phyloP scores from a whole-genome alignment of 2,329 filamentous ascomycete genomes.

The Hymenoscyphus fraxineus region DNA sequence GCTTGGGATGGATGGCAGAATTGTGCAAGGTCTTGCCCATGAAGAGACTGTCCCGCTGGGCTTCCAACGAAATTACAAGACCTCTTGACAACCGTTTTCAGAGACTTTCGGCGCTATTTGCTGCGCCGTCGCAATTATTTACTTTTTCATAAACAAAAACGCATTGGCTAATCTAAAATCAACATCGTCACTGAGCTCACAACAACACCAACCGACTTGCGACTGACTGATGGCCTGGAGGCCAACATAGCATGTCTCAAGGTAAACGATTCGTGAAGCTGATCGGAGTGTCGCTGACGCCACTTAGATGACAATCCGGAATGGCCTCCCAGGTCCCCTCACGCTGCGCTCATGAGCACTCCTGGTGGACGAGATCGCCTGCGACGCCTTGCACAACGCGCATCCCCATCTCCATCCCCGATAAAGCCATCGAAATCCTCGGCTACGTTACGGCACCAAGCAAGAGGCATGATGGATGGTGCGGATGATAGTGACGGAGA shows the following conservation, averaged over 20 bases:
- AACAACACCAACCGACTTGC: not conserved
- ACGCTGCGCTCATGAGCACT: constrained; percentile 61
- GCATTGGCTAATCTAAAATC: not conserved
- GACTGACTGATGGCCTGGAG: constrained; percentile 7
- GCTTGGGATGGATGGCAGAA: not conserved
- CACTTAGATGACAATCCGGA: constrained; percentile 41
- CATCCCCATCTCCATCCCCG: constrained; percentile 67
- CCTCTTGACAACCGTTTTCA: not conserved
- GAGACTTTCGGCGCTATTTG: not conserved
- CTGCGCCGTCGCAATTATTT: not conserved
- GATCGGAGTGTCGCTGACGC: constrained; percentile 20
- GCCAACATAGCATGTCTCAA: constrained; percentile 27
- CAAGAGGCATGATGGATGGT: constrained; percentile 25
- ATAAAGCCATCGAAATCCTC: constrained; percentile 41
- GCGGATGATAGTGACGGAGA: constrained; percentile 37
- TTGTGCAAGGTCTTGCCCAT: not conserved
- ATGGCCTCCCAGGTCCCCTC: constrained; percentile 65
- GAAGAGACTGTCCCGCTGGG: not conserved
- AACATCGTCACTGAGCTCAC: not conserved
- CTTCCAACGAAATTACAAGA: not conserved
- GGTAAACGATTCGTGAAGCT: constrained; percentile 18
- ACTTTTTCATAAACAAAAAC: not conserved
- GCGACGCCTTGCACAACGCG: constrained; percentile 61
- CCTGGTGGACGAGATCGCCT: constrained; percentile 77
- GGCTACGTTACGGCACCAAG: constrained; percentile 20